Conservation (phyloP, 2,329 filamentous ascomycete genomes). For the Chaetomium sp. region DNA sequence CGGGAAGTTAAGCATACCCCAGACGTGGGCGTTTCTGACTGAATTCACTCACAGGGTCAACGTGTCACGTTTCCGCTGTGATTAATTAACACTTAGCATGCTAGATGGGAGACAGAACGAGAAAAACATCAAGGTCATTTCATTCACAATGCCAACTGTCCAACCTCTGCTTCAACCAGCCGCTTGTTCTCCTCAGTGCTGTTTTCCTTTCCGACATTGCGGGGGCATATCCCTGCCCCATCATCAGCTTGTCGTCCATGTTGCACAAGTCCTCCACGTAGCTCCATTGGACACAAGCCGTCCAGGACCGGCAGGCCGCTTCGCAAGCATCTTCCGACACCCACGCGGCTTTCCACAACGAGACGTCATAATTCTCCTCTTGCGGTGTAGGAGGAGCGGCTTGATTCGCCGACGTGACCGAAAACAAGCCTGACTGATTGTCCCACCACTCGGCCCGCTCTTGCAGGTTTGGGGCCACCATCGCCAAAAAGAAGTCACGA, state of each 20-base stretch:
- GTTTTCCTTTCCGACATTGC: conserved; percentile 14
- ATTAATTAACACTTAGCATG: no score
- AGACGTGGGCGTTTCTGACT: no score
- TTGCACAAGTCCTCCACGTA: conserved; percentile 14
- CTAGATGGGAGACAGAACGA: neutral
- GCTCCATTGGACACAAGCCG: conserved; percentile 12
- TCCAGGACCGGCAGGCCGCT: conserved; percentile 9
- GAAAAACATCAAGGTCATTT: neutral
- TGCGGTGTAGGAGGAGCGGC: conserved; percentile 6
- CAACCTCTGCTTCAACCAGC: conserved; percentile 11
- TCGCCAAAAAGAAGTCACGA: conserved; percentile 9
- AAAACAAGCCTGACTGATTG: conserved; percentile 8
- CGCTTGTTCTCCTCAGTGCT: conserved; percentile 13
- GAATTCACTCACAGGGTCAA: no score
- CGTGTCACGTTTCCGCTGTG: no score
- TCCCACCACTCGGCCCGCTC: conserved; percentile 14
- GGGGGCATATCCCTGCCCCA: conserved; percentile 14
- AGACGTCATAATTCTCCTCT: neutral
- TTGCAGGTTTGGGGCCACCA: conserved; percentile 5
- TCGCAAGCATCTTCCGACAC: conserved; percentile 10
- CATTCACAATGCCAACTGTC: conserved; percentile 8
- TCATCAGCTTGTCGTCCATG: conserved; percentile 15
- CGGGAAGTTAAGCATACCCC: no score
- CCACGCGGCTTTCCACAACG: conserved; percentile 11
- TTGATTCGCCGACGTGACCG: conserved; percentile 11